Conservation (phyloP, 164 flowering plant genomes). For the Annona cherimola region DNA sequence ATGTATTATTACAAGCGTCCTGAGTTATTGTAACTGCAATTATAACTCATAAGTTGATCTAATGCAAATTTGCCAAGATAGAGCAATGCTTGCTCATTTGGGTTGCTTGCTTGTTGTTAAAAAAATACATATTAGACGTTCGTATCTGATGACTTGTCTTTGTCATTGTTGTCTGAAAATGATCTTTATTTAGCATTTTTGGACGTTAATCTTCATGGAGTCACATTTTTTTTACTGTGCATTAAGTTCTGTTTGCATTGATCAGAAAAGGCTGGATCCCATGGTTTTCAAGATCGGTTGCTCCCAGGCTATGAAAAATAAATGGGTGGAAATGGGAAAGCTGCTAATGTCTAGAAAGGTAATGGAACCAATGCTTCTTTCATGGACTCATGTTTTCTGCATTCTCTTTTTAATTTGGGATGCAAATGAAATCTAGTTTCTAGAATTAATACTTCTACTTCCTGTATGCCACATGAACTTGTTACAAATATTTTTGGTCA, state of each 20-base stretch:
- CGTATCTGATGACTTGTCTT: too few relatives aligned
- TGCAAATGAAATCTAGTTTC: neutral
- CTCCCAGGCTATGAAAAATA: conserved; percentile 69
- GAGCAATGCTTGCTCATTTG: too few relatives aligned
- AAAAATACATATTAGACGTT: too few relatives aligned
- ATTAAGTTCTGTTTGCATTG: conserved; percentile 1
- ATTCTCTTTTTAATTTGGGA: conserved; percentile 7
- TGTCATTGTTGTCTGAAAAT: too few relatives aligned
- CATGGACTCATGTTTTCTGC: neutral
- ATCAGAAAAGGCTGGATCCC: conserved; percentile 65
- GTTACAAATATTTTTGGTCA: neutral
- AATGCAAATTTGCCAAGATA: too few relatives aligned
- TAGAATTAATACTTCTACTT: neutral
- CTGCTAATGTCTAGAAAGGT: conserved; percentile 69
- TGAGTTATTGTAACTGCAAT: too few relatives aligned
- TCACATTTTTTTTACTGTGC: too few relatives aligned
- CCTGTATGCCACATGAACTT: neutral
- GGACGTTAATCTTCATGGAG: too few relatives aligned
- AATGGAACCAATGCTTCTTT: neutral
- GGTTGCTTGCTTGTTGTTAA: too few relatives aligned
- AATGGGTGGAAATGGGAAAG: conserved; percentile 85
- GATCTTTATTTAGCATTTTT: too few relatives aligned
- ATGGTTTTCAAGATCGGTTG: conserved; percentile 58
- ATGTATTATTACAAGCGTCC: too few relatives aligned
- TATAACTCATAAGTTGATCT: too few relatives aligned